phyloP scores from a whole-genome alignment of 306 rosid genomes.

The Cicer chorassanicum region DNA sequence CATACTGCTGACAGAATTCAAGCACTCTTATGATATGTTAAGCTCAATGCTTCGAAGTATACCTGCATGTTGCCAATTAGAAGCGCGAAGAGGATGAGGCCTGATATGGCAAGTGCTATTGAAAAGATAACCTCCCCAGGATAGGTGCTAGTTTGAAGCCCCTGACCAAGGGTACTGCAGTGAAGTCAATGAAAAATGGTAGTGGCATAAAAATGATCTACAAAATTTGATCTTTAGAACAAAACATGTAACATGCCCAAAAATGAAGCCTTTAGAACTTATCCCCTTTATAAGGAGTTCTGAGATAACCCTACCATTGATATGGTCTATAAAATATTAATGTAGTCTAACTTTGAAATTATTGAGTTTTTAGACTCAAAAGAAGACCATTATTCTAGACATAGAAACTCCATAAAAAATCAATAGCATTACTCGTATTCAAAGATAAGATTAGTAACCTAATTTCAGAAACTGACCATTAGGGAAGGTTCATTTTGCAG shows the following conservation, averaged over 20 bases:
- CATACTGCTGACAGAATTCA: slow-evolving; percentile 34
- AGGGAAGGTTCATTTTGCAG: slow-evolving; percentile 19
- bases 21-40: slow-evolving; percentile 22
- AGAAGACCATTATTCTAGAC: slow-evolving; percentile 14
- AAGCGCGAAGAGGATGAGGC: slow-evolving; percentile 97
- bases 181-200: slow-evolving; percentile 37
- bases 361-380: slow-evolving; percentile 25
- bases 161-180: slow-evolving; percentile 97
- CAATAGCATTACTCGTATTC: neutral
- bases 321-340: neutral
- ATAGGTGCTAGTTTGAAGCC: slow-evolving; percentile 91
- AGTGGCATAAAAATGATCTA: slow-evolving; percentile 3
- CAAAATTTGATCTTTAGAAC: slow-evolving; percentile 20
- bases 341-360: slow-evolving; percentile 18
- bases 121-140: slow-evolving; percentile 95
- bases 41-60: slow-evolving; percentile 41
- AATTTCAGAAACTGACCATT: slow-evolving; percentile 1
- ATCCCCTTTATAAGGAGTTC: slow-evolving; percentile 7
- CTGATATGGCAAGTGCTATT: slow-evolving; percentile 81
- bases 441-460: slow-evolving; percentile 3
- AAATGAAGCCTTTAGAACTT: slow-evolving; percentile 9
- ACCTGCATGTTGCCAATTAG: slow-evolving; percentile 99
- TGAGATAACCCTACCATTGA: slow-evolving; percentile 5
- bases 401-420: slow-evolving; percentile 28
- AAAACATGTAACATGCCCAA: slow-evolving; percentile 15